These are phyloP conservation scores for Talaromyces thailandensis DNA, from an alignment of 495 filamentous ascomycete species.

Conservation along the genomic window DNA sequence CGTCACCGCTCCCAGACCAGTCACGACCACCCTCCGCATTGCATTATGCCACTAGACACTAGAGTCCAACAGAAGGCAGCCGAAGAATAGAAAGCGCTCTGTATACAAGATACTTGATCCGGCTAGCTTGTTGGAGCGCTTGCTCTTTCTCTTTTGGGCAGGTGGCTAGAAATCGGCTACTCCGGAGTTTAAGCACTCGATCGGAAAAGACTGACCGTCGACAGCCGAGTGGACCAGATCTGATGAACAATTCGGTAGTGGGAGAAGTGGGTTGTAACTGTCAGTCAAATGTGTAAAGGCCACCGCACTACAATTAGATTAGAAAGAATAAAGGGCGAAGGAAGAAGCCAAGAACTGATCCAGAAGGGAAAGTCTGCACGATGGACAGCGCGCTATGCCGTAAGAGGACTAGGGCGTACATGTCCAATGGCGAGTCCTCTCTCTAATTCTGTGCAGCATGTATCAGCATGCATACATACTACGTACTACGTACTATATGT, in stretches of 20 bases:
- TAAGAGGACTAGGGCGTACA: background rate
- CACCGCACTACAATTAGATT: too few species aligned
- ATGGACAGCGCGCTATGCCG: constrained; percentile 7
- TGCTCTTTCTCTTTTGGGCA: background rate
- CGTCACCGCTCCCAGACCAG: constrained; percentile 86
- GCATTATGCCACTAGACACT: constrained; percentile 21
- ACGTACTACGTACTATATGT: too few species aligned
- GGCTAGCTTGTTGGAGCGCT: background rate
- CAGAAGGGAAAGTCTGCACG: constrained; percentile 41
- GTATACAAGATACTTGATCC: background rate
- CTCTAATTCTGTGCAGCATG: too few species aligned
- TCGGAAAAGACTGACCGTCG: background rate
- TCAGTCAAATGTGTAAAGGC: background rate
- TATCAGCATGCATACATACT: background rate
- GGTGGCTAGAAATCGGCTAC: background rate
- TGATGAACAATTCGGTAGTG: background rate
- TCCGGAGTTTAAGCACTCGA: background rate
- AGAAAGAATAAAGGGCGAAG: background rate
- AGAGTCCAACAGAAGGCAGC: background rate
- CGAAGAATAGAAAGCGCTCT: background rate
- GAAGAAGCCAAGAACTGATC: constrained; percentile 10
- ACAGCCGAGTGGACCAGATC: background rate
- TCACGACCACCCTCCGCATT: constrained; percentile 94
- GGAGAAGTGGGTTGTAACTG: background rate
- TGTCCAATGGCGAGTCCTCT: background rate